Base-by-base conservation (phyloP, 2,329 filamentous ascomycete genomes). In the Peltaster fructicola region DNA sequence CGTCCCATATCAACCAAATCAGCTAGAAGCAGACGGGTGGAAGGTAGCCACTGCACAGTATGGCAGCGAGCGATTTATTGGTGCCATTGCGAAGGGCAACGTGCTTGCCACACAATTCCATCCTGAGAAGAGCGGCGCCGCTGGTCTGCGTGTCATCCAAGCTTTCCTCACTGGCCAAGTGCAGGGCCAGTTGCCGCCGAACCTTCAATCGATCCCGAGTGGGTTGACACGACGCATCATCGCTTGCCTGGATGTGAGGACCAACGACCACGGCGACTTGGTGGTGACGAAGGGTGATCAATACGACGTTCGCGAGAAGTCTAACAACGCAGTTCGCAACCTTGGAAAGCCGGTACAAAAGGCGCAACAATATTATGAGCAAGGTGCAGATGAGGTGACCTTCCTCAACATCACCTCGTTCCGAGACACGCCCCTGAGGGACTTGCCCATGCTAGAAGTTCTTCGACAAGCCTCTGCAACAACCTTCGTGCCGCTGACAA, bases 351-450 rank as follows among this genome's bases (percentile, higher is more conserved):
- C 88, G 2, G 84, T 98, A 23, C 82, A 92, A 36, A 78, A 98
- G 68, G 88, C 88, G 6, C 71, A 70, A 52, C 72, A 69, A 43
- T 98, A 98, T 61, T 98, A 95, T 59, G 75, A 90, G 45, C 81
- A 92, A 54, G 88, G 88, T 31, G 84, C 88, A 8, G 88, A 98
- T 52, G 88, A 98, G 54, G 68, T 98, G 28, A 92, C 85, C 1
- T 98, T 98, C 53, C 65, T 98, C 38, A 98, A 98, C 63, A 98
- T 98, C 47, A 98, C 85, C 2, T 88, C 77, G 11, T 98, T 98
- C 66, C 74, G 88, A 33, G 88, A 95, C 57, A 91, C 82, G 37
- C 88, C 88, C 6, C 55, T 95, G 8, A 79, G 74, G 36, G 88
- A 98, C 54, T 60, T 84, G 3, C 88, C 88, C 6, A 98, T 98